phyloP scores from a whole-genome alignment of 2,329 filamentous ascomycete genomes.

The Penicillium sclerotigenum region DNA sequence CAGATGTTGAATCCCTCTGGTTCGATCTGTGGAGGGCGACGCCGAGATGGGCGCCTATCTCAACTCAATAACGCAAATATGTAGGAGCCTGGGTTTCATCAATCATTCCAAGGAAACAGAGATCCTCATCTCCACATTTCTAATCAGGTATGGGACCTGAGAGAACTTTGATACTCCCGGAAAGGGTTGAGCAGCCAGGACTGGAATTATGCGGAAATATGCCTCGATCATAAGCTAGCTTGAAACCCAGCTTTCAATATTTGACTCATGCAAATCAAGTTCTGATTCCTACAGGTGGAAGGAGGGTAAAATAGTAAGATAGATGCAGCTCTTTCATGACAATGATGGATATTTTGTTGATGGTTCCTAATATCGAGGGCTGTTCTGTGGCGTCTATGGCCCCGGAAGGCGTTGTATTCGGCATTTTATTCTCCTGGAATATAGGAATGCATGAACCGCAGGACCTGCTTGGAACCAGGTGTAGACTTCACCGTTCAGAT shows the following conservation, averaged over 20 bases:
- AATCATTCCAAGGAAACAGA: conserved; percentile 39
- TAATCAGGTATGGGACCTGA: conserved; percentile 34
- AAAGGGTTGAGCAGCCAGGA: conserved; percentile 27
- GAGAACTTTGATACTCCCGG: conserved; percentile 27
- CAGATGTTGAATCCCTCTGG: not conserved
- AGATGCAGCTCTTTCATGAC: not conserved
- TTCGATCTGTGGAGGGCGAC: conserved; percentile 21
- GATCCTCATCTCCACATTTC: conserved; percentile 29
- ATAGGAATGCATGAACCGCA: not conserved
- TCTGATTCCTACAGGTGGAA: not conserved
- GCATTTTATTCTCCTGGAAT: not conserved
- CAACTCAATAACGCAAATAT: conserved; percentile 40
- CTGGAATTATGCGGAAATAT: conserved; percentile 27
- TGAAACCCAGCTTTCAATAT: not conserved
- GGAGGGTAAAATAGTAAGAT: not conserved
- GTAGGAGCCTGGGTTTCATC: conserved; percentile 33
- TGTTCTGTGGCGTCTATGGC: not conserved
- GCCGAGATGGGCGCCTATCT: conserved; percentile 31
- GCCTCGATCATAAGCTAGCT: conserved; percentile 1
- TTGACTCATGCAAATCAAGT: not conserved
- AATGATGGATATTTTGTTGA: conserved; percentile 1
- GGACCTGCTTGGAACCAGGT: not conserved
- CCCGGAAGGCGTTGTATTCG: not conserved
- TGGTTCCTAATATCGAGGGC: not conserved
- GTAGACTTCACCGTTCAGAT: not conserved